Conservation (phyloP, 148 eudicot genomes). For the Chenopodium berlandieri region DNA sequence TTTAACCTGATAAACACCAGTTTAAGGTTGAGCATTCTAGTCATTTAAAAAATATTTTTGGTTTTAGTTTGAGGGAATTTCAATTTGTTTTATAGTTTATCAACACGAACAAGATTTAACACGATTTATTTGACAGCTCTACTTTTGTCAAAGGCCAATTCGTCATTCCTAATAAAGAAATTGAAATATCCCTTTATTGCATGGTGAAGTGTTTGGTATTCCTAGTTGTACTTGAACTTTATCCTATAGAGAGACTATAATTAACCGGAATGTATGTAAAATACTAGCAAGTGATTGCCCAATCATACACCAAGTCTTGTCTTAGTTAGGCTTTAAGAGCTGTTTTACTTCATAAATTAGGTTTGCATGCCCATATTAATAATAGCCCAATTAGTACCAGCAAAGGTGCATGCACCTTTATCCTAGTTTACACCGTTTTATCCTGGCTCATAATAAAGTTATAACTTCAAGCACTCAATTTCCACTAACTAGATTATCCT, state of each 20-base stretch:
- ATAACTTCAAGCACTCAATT: constrained; percentile 2
- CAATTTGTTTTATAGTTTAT: too few relatives aligned
- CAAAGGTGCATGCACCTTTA: constrained; percentile 5
- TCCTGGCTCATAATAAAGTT: constrained; percentile 24
- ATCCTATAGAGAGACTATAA: constrained; percentile 10
- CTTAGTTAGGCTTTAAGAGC: constrained; percentile 19
- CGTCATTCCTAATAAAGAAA: not conserved
- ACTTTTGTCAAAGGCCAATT: not conserved
- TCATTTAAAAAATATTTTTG: too few relatives aligned
- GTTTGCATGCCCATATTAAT: not conserved
- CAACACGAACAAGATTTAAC: not conserved
- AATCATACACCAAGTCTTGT: constrained; percentile 26
- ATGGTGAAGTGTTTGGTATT: not conserved
- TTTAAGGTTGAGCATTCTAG: not conserved
- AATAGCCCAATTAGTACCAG: not conserved
- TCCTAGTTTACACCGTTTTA: not conserved
- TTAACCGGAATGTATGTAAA: constrained; percentile 16
- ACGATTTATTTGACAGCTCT: not conserved
- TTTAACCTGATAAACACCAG: too few relatives aligned
- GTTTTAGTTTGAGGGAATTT: too few relatives aligned
- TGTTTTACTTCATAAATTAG: constrained; percentile 16
- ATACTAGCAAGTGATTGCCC: constrained; percentile 17
- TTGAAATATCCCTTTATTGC: not conserved
- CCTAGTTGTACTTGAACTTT: constrained; percentile 26
- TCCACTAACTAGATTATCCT: constrained; percentile 5